Evolutionary conservation across 495 filamentous ascomycete genomes (phyloP), one percentile per base, ranked within the genome.

Genomic region (Podospora fimiseda): DNA sequence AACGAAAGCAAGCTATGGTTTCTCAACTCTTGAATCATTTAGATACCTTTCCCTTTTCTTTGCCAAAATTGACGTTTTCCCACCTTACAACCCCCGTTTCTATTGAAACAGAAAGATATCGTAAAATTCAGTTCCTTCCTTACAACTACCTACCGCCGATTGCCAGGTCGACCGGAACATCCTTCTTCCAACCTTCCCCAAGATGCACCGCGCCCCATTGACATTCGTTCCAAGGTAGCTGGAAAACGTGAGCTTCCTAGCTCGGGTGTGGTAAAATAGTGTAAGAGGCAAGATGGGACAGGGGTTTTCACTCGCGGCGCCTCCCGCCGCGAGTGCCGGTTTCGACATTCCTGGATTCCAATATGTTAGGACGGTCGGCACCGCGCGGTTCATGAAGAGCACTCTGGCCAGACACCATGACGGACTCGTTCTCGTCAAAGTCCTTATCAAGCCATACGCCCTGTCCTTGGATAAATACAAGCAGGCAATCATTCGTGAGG

Each of bases 301-400:
- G 77, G 90, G 88, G 62, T 96, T 95, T 71, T 97, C 94, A 57
- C 79, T 94, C 51, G 86, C 88, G 21, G 87, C 90, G 53, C 84
- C 94, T 52, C 90, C 91, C 30, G 87, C 89, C 51, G 92, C 90
- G 66, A 84, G 89, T 49, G 90, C 90, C 44, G 88, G 88, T 56
- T 95, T 97, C 69, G 93, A 97, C 69, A 83, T 94, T 16, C 86
- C 90, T 36, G 94, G 97, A 76, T 80, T 97, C 85, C 38, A 91
- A 96, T 63, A 68, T 96, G 56, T 78, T 81, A 91, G 86, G 70
- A 88, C 90, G 14, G 83, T 97, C 63, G 94, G 93, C 43, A 86
- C 84, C 50, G 90, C 89, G n/a, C 81, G 93, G 23, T 96, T 99
- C 63, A 92, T 97, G 84, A 97, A 97, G 70, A 92, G 86, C 57